Evolutionary conservation across 2,329 filamentous ascomycete species (phyloP).

Genomic region (Botryosphaeria agaves): DNA sequence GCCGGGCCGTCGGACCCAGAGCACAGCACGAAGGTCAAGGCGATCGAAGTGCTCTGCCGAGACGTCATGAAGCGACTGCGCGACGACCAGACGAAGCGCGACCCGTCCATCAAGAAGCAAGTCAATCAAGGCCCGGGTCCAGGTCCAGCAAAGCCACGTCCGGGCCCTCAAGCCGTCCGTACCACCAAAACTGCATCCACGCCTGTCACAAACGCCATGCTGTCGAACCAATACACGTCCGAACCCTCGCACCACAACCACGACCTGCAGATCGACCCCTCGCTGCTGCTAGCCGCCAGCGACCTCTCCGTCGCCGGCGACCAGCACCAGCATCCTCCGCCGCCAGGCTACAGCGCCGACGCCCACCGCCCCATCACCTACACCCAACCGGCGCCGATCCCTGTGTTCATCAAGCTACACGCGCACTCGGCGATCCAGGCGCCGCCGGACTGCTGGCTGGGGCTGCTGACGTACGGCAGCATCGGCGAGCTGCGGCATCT

Average conservation of each 20-base stretch:
- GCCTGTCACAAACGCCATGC: not conserved
- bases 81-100: constrained; percentile 44
- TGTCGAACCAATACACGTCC: constrained; percentile 2
- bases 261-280: constrained; percentile 46
- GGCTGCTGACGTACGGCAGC: constrained; percentile 39
- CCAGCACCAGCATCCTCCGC: constrained; percentile 3
- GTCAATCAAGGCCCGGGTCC: constrained; percentile 22
- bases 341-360: constrained; percentile 1
- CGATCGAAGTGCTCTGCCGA: constrained; percentile 52
- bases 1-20: constrained; percentile 33
- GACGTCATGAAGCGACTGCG: constrained; percentile 65
- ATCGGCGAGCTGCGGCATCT: constrained; percentile 46
- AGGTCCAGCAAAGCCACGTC: constrained; percentile 16
- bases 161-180: not conserved
- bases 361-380: constrained; percentile 4
- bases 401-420: constrained; percentile 54
- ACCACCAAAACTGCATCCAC: constrained; percentile 2
- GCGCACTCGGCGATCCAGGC: constrained; percentile 39
- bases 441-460: constrained; percentile 44
- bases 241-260: constrained; percentile 15
- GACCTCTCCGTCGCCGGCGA: constrained; percentile 21
- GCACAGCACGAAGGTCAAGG: constrained; percentile 39
- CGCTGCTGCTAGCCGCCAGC: constrained; percentile 40
- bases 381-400: constrained; percentile 21
- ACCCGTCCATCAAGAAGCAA: constrained; percentile 28